Percentiles rank a stretch among this genome's conserved stretches.
Evolutionary conservation across 352 stramenopile genomes (phyloP).

Genomic region (Phytopythium litorale): DNA sequence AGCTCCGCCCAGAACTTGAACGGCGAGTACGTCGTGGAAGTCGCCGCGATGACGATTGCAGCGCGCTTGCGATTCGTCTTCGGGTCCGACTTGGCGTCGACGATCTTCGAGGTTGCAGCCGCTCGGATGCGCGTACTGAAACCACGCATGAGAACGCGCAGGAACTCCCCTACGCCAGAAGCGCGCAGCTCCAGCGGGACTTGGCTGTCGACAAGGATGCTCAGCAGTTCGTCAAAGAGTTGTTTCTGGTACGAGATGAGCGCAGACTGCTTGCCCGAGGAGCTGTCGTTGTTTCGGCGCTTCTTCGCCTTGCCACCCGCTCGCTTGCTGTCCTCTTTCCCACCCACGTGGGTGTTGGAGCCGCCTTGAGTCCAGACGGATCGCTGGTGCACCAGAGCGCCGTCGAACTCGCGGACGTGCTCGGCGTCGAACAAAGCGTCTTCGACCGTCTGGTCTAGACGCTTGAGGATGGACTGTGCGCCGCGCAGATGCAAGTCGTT

Average conservation of each 20-base stretch:
- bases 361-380: background rate
- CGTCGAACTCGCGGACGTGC: conserved; percentile 73
- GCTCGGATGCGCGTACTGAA: conserved; percentile 60
- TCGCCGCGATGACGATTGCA: conserved; percentile 69
- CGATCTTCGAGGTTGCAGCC: conserved; percentile 59
- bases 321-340: background rate
- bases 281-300: conserved; percentile 31
- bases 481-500: conserved; percentile 10
- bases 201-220: conserved; percentile 40
- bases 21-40: conserved; percentile 69
- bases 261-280: conserved; percentile 16
- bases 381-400: conserved; percentile 32
- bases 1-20: conserved; percentile 89
- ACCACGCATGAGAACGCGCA: conserved; percentile 57
- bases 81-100: conserved; percentile 61
- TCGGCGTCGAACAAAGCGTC: conserved; percentile 78
- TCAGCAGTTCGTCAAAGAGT: conserved; percentile 69
- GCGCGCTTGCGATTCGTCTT: conserved; percentile 77
- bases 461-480: conserved; percentile 11
- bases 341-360: background rate
- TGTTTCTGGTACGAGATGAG: conserved; percentile 79
- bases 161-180: conserved; percentile 44
- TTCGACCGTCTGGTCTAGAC: conserved; percentile 59
- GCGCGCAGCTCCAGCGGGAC: conserved; percentile 29
- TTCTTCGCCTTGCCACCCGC: conserved; percentile 27